Conservation (phyloP, 176 grass and related monocot species). For the Aegilops speltoides region DNA sequence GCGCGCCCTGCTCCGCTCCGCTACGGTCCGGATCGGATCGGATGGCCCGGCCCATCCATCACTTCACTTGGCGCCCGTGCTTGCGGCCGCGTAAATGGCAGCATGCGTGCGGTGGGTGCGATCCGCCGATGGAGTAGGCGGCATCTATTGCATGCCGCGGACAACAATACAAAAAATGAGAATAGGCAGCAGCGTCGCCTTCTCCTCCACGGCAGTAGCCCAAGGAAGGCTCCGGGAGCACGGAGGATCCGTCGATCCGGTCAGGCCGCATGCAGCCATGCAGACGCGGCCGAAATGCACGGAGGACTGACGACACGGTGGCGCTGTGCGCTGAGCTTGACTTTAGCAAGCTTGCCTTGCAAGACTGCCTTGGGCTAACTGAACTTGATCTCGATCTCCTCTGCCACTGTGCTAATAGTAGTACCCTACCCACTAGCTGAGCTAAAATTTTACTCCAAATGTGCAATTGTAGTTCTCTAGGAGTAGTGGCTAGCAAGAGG, state of each 20-base stretch:
- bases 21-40: too few species aligned
- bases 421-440: too few species aligned
- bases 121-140: not conserved
- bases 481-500: too few species aligned
- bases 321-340: not conserved
- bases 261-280: not conserved
- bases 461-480: too few species aligned
- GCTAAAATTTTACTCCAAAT: too few species aligned
- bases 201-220: not conserved
- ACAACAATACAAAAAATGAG: not conserved
- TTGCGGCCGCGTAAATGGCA: not conserved
- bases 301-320: too few species aligned
- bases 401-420: not conserved
- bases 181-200: too few species aligned
- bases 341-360: not conserved
- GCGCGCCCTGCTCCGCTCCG: not conserved
- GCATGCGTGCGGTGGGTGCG: not conserved
- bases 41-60: too few species aligned
- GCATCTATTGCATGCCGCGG: not conserved
- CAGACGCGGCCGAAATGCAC: too few species aligned
- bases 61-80: not conserved
- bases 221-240: too few species aligned
- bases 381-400: too few species aligned
- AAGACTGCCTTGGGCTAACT: not conserved
- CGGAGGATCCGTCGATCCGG: not conserved